Conservation (phyloP, 345 rosid genomes). For the Balakata baccata region DNA sequence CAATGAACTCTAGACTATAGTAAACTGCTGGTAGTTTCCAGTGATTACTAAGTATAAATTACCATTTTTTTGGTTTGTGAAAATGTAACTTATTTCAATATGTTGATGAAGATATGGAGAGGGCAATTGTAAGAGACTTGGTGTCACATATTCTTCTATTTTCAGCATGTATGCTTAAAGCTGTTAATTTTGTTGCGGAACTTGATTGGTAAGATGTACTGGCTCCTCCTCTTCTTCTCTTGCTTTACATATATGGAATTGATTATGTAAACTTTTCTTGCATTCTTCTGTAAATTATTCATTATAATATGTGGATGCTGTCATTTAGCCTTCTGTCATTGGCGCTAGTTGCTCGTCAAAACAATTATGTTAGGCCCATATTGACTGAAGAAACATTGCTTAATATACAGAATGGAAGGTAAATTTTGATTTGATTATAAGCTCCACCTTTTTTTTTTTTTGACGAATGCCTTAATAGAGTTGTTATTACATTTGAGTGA, state of each 20-base stretch:
- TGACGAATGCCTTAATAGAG: background rate
- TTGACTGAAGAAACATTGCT: slow-evolving; percentile 67
- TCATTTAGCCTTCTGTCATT: slow-evolving; percentile 65
- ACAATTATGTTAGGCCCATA: slow-evolving; percentile 85
- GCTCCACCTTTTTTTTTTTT: background rate
- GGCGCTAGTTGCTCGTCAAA: slow-evolving; percentile 83
- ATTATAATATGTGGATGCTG: slow-evolving; percentile 14
- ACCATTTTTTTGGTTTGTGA: background rate
- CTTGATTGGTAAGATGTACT: slow-evolving; percentile 73
- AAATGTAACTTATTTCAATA: background rate
- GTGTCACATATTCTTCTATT: slow-evolving; percentile 64
- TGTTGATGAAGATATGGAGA: slow-evolving; percentile 73
- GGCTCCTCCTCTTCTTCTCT: no score
- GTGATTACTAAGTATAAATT: background rate
- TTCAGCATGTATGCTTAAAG: slow-evolving; percentile 70
- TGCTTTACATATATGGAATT: background rate
- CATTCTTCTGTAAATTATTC: slow-evolving; percentile 1
- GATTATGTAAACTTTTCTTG: background rate
- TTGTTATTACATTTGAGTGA: background rate
- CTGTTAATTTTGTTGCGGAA: slow-evolving; percentile 81
- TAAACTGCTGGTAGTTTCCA: background rate
- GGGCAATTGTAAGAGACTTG: slow-evolving; percentile 84
- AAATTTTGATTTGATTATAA: slow-evolving; percentile 7
- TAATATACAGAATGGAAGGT: slow-evolving; percentile 89
- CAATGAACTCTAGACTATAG: background rate